Evolutionary conservation across 768 basidiomycete species (phyloP).

Genomic region (Tulasnella sp.): DNA sequence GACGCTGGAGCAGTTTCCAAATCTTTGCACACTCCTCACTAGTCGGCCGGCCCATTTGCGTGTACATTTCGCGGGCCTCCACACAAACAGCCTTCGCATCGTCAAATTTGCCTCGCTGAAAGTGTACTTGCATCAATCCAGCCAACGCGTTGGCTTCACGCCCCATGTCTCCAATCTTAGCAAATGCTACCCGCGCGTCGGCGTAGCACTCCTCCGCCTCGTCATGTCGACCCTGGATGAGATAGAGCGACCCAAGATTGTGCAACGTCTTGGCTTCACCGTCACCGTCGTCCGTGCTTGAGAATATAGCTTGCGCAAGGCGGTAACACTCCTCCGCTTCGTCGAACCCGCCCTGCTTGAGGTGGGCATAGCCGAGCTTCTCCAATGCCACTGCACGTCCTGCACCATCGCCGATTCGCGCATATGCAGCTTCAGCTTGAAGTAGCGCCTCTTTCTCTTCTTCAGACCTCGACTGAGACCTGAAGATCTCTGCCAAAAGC

Average conservation of each 20-base stretch:
- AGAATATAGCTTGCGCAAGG: neutral
- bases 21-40: no score
- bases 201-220: neutral
- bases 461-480: neutral
- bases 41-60: no score
- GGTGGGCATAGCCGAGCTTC: neutral
- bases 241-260: neutral
- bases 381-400: neutral
- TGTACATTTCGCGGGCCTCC: no score
- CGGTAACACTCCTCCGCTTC: neutral
- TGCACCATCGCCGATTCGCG: no score
- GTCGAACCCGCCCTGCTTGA: neutral
- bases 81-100: no score
- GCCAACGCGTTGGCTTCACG: no score
- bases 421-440: neutral
- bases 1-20: no score
- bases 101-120: no score
- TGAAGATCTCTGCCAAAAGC: neutral
- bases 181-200: no score
- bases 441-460: neutral
- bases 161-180: no score
- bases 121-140: no score
- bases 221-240: neutral
- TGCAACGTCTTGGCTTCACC: neutral
- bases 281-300: neutral